A percentile compares a stretch with the other conserved stretches of the same genome.
These are phyloP conservation scores for Conticribra weissflogii DNA, from an alignment of 108 stramenopile genomes.

Conservation along the genomic window DNA sequence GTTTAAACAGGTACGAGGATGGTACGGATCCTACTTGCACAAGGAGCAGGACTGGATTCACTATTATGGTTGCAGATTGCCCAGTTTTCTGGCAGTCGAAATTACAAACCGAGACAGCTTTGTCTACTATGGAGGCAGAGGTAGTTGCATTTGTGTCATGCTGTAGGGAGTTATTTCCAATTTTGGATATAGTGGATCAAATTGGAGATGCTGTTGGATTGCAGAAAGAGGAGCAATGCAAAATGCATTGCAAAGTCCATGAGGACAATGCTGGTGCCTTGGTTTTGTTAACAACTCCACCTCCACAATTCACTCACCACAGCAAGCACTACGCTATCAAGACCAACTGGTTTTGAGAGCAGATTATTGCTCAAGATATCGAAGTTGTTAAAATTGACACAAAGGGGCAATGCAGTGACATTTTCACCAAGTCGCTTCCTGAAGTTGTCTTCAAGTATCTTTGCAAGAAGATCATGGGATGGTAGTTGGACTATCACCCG, in stretches of 20 bases:
- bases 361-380: neutral
- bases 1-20: constrained; percentile 31
- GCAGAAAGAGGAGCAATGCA: neutral
- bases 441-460: neutral
- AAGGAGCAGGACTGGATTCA: constrained; percentile 54
- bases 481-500: too few relatives aligned
- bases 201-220: neutral
- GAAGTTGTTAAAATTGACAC: constrained; percentile 6
- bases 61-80: constrained; percentile 32
- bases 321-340: neutral
- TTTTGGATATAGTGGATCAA: constrained; percentile 35
- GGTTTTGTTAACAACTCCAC: constrained; percentile 10
- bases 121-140: too few relatives aligned
- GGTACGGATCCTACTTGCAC: constrained; percentile 33
- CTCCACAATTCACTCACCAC: neutral
- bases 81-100: too few relatives aligned
- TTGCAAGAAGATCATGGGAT: too few relatives aligned
- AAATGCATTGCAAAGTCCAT: constrained; percentile 10
- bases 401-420: neutral
- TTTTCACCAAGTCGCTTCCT: neutral
- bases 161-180: constrained; percentile 33
- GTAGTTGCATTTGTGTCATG: too few relatives aligned
- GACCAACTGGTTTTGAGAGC: neutral
- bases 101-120: too few relatives aligned
- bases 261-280: constrained; percentile 44